These are phyloP conservation scores for Colletotrichum tanaceti DNA, from an alignment of 2,329 filamentous ascomycete genomes.

Conservation along the genomic window DNA sequence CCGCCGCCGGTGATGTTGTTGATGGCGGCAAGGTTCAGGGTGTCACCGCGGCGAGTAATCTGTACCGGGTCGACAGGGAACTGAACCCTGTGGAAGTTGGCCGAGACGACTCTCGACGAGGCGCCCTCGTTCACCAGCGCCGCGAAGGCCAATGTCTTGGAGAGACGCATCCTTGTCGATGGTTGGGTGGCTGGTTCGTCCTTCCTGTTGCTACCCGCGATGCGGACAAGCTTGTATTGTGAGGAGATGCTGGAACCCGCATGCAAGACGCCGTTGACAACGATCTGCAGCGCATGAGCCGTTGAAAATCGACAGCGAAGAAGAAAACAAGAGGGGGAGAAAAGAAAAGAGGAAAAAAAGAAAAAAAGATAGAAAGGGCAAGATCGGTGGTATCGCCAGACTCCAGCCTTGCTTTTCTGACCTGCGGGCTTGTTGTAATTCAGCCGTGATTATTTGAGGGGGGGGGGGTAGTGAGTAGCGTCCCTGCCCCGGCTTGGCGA, in stretches of 20 bases:
- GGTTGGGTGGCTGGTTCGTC: neutral
- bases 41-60: conserved; percentile 39
- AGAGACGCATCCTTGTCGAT: conserved; percentile 6
- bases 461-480: neutral
- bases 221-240: conserved; percentile 24
- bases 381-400: neutral
- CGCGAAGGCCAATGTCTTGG: conserved; percentile 5
- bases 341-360: conserved; percentile 18
- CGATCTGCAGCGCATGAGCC: neutral
- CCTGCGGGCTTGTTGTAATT: conserved; percentile 13
- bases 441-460: conserved; percentile 25
- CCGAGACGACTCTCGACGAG: conserved; percentile 32
- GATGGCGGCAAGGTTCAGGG: conserved; percentile 52
- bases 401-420: conserved; percentile 15
- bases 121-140: conserved; percentile 5
- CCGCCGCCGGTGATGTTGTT: conserved; percentile 67
- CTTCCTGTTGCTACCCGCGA: conserved; percentile 14
- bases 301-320: conserved; percentile 3
- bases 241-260: neutral
- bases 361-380: conserved; percentile 18
- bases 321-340: conserved; percentile 20
- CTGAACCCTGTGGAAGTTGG: conserved; percentile 22
- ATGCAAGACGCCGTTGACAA: neutral
- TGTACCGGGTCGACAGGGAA: conserved; percentile 21
- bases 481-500: neutral